phyloP scores from a whole-genome alignment of 1,284 basidiomycete genomes.

The Leccinum solheimii region DNA sequence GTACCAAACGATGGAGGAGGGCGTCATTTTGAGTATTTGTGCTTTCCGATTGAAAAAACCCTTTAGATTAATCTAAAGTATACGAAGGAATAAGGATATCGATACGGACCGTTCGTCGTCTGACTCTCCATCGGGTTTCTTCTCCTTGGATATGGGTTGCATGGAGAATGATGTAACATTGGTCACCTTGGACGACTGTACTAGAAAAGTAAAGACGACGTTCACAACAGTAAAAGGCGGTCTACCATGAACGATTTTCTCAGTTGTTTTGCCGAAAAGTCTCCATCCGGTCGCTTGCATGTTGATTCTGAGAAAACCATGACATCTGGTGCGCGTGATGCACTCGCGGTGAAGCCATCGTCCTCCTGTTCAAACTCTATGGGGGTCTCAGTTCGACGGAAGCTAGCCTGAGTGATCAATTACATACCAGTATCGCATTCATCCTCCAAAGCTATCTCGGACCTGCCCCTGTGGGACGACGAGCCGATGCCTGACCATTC shows the following conservation, averaged over 20 bases:
- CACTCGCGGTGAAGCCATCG: constrained; percentile 41
- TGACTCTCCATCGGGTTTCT: constrained; percentile 51
- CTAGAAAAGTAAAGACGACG: constrained; percentile 1
- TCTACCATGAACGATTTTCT: constrained; percentile 73
- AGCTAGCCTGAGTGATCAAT: not conserved
- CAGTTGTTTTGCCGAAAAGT: constrained; percentile 41
- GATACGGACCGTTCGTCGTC: constrained; percentile 34
- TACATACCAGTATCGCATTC: constrained; percentile 24
- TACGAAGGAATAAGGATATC: not conserved
- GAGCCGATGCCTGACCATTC: constrained; percentile 38
- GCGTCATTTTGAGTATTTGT: constrained; percentile 75
- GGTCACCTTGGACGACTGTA: constrained; percentile 73
- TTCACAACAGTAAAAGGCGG: constrained; percentile 1
- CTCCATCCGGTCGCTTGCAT: constrained; percentile 23
- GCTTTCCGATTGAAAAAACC: constrained; percentile 38
- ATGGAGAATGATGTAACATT: constrained; percentile 48
- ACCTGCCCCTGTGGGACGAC: constrained; percentile 3
- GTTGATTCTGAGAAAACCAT: constrained; percentile 57
- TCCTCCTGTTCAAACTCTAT: constrained; percentile 44
- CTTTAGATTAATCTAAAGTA: not conserved
- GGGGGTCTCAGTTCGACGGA: not conserved
- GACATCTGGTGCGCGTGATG: constrained; percentile 40
- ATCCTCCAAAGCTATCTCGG: constrained; percentile 15
- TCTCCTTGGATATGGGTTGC: constrained; percentile 30
- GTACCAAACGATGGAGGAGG: constrained; percentile 70